These are phyloP conservation scores for Brassica incana DNA, from an alignment of 345 rosid species.

Conservation along the genomic window DNA sequence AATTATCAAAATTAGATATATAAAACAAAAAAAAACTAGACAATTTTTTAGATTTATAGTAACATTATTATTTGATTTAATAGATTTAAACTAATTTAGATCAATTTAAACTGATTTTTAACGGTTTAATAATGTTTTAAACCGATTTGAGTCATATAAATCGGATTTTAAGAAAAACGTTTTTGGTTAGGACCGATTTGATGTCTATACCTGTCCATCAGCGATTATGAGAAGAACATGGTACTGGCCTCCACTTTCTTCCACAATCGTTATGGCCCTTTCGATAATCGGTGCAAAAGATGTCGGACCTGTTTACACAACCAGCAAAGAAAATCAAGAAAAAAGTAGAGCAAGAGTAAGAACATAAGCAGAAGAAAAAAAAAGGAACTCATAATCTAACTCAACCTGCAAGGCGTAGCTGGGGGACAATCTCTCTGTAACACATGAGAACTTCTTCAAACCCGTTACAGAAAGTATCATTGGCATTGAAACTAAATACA, in stretches of 20 bases:
- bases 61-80: too few relatives aligned
- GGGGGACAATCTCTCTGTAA: conserved; percentile 80
- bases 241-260: conserved; percentile 89
- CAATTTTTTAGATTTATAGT: too few relatives aligned
- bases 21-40: too few relatives aligned
- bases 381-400: neutral
- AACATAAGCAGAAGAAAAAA: conserved; percentile 20
- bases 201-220: conserved; percentile 74
- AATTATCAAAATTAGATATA: too few relatives aligned
- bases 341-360: conserved; percentile 16
- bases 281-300: conserved; percentile 90
- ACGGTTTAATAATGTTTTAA: too few relatives aligned
- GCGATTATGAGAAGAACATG: conserved; percentile 90
- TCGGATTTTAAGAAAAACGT: too few relatives aligned
- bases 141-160: too few relatives aligned
- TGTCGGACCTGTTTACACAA: conserved; percentile 65
- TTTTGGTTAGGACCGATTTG: too few relatives aligned
- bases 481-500: conserved; percentile 73
- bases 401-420: conserved; percentile 77
- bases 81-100: too few relatives aligned
- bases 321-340: conserved; percentile 5
- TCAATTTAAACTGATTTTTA: too few relatives aligned
- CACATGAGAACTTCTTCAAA: conserved; percentile 83
- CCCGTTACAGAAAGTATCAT: conserved; percentile 68
- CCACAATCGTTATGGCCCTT: conserved; percentile 79